Base-by-base conservation (phyloP, 164 flowering plant species). In the Sextonia rubra region DNA sequence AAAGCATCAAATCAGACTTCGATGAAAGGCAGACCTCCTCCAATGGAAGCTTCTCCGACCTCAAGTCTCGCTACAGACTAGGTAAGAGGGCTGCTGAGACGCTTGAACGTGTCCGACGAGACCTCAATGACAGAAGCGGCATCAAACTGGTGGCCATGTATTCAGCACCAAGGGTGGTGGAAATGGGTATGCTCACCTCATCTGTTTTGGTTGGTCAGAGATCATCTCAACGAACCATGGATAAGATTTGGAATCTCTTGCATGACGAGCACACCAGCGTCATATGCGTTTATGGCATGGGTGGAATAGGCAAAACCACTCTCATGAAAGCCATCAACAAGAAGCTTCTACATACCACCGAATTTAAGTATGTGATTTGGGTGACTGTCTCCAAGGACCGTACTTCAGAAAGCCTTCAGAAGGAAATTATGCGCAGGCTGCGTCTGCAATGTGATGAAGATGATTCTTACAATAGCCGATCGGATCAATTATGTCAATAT, bases 21-120 rank as follows among this genome's bases (percentile, higher is more conserved):
- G 24, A 32, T 30, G 70, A 64, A 62, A 47, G 47, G 22, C 55
- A 37, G 26, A 72, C 69, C 32, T 7, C 27, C 12, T 1, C 66
- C 11, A 27, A 69, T 47, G 22, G 68, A 12, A 58, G 63, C 8
- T 66, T 60, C 49, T 27, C 78, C 70, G 75, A 75, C 58, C 71
- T 52, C 60, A 12, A 47, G 44, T 73, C 79, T 3, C 60, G 61
- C 32, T 80, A 80, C 67, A 76, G 61, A 47, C 14, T 77, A 0
- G 82, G 79, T 9, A 76, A 73, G 60, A 65, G 6, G 47, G 74
- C 71, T 0, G 30, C 20, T 1, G 1, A 62, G 64, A 71, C 17
- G 58, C 32, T 80, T 0, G 32, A 12, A 3, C 66, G 0, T 4
- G 71, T 69, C 23, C 44, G 1, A 37, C 20, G 1, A 0, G 25